These are phyloP conservation scores for Nemania sp. DNA, from an alignment of 2,329 filamentous ascomycete genomes.

Conservation along the genomic window DNA sequence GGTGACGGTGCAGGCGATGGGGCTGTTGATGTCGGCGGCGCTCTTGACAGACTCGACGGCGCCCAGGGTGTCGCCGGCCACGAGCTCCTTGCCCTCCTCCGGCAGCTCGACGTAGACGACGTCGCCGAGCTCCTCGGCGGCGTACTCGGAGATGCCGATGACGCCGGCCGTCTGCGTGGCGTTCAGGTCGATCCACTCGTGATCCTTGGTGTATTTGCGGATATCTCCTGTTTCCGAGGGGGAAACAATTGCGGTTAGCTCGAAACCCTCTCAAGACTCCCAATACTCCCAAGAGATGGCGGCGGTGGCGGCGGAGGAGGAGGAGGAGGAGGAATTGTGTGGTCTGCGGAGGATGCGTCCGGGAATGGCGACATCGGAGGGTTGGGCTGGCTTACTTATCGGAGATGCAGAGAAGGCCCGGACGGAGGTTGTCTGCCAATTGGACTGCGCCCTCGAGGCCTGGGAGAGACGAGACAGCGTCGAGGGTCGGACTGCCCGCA, in stretches of 20 bases:
- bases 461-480: conserved; percentile 47
- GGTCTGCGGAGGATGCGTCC: no score
- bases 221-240: conserved; percentile 53
- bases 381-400: conserved; percentile 46
- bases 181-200: conserved; percentile 95
- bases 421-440: conserved; percentile 45
- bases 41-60: conserved; percentile 98
- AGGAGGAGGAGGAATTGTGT: conserved; percentile 10
- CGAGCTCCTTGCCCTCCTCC: conserved; percentile 67
- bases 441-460: conserved; percentile 40
- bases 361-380: conserved; percentile 45
- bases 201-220: conserved; percentile 93
- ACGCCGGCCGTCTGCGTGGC: conserved; percentile 80
- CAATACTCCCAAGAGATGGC: neutral
- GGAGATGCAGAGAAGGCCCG: conserved; percentile 54
- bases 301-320: neutral
- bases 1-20: conserved; percentile 76
- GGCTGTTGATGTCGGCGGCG: conserved; percentile 95
- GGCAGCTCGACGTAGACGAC: conserved; percentile 98
- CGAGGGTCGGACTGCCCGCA: conserved; percentile 55
- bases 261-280: neutral
- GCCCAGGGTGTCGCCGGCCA: conserved; percentile 81
- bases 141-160: conserved; percentile 87
- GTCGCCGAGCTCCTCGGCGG: conserved; percentile 89
- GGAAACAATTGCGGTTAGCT: neutral